phyloP scores from a whole-genome alignment of 1,284 basidiomycete species.

The Nidula niveotomentosa region DNA sequence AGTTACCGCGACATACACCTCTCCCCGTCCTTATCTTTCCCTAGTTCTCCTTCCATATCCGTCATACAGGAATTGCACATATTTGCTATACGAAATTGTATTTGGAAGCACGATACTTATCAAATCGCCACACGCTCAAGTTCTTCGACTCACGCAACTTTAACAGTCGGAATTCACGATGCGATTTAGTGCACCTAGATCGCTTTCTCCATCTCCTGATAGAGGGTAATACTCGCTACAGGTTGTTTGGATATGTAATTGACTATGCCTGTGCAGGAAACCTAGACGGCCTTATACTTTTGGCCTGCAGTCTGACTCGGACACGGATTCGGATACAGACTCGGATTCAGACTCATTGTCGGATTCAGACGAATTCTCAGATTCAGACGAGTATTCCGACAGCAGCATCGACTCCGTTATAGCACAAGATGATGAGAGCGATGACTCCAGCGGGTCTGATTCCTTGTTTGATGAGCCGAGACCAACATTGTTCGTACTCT shows the following conservation, averaged over 20 bases:
- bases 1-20: too few relatives aligned
- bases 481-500: background rate
- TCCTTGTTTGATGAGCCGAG: slow-evolving; percentile 38
- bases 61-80: too few relatives aligned
- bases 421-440: too few relatives aligned
- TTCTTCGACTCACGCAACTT: too few relatives aligned
- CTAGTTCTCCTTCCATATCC: too few relatives aligned
- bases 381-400: slow-evolving; percentile 18
- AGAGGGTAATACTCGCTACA: slow-evolving; percentile 36
- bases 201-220: slow-evolving; percentile 58
- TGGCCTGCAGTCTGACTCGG: slow-evolving; percentile 52
- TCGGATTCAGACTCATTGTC: slow-evolving; percentile 35
- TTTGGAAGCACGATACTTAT: too few relatives aligned
- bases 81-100: too few relatives aligned
- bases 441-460: slow-evolving; percentile 17
- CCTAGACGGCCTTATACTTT: slow-evolving; percentile 40
- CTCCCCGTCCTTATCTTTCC: too few relatives aligned
- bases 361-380: slow-evolving; percentile 16
- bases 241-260: slow-evolving; percentile 4
- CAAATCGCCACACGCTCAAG: too few relatives aligned
- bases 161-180: slow-evolving; percentile 27
- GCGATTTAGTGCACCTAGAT: slow-evolving; percentile 64
- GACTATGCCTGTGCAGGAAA: slow-evolving; percentile 25
- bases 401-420: too few relatives aligned
- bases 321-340: slow-evolving; percentile 38